Base-by-base conservation (phyloP, 2,329 filamentous ascomycete species). In the Zymoseptoria crescenta region DNA sequence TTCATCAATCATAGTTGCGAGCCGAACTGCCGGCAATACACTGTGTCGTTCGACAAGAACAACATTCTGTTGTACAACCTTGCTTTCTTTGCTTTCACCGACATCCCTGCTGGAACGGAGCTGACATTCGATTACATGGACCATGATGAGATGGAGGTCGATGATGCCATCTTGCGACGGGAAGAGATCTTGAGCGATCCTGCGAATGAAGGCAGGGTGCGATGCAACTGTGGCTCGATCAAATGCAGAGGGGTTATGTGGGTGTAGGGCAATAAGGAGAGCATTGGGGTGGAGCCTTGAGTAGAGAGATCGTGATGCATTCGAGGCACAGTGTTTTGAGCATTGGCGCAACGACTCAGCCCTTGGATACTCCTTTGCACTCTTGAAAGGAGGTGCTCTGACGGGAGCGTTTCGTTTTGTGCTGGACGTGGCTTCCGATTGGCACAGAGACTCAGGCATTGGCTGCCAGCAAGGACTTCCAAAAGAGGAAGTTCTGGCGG, bases 1-100 rank as follows among this genome's bases (percentile, higher is more conserved):
- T 94, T 93, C 73, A 88, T 93, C 71, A 94, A 94, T 67, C 89
- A 94, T 71, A 88, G 83, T 1, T 93, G 89, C 70, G 83, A 89
- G 4, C 89, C 89, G 0, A 93, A 92, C 68, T 81, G 91, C 68
- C 80, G 87, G 13, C 89, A 91, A 61, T 93, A 92, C 73, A 88
- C 87, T 0, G 84, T 90, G 0, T 87, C 89, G 1, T 88, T 87
- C 55, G 89, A 92, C 68, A 86, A 89, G 61, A 83, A 87, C 0
- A 87, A 92, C 67, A 84, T 85, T 59, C 81, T 84, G 52, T 79
- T 92, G 6, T 91, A 93, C 70, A 87, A 91, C 61, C 76, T 93
- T 53, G 89, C 88, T 0, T 80, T 93, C 60, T 93, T 93, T 67
- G 88, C 89, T 0, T 81, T 85, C 29, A 75, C 80, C 49, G 81